Percentiles rank a stretch among this genome's conserved stretches.
These are phyloP conservation scores for Fraxinus sp. DNA, from an alignment of 305 asterid species.

Conservation along the genomic window DNA sequence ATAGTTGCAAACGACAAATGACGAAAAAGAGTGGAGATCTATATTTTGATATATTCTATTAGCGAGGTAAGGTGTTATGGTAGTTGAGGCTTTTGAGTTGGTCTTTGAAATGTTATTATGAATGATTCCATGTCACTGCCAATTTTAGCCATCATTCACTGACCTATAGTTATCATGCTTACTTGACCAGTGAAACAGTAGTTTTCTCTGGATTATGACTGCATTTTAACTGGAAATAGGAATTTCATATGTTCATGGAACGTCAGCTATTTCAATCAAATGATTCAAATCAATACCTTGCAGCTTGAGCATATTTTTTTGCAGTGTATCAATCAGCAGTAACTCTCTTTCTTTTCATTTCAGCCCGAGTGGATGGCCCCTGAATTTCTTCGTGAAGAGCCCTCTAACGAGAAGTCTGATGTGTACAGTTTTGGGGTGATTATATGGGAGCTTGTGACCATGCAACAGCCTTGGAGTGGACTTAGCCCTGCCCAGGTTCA, in stretches of 20 bases:
- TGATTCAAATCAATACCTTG: constrained; percentile 5
- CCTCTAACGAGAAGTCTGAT: constrained; percentile 87
- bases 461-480: constrained; percentile 94
- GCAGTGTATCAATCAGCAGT: constrained; percentile 29
- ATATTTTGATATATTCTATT: not conserved
- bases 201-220: not conserved
- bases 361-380: constrained; percentile 99
- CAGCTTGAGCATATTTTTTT: constrained; percentile 26
- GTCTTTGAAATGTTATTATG: not conserved
- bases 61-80: not conserved
- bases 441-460: constrained; percentile 82
- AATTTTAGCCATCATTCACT: not conserved
- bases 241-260: constrained; percentile 1
- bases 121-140: not conserved
- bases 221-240: not conserved
- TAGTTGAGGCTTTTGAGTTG: not conserved
- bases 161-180: not conserved
- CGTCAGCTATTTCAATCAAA: constrained; percentile 10
- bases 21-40: not conserved
- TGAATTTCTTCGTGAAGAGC: constrained; percentile 90
- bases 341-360: constrained; percentile 41
- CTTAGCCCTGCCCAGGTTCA: constrained; percentile 87
- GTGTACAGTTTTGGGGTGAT: constrained; percentile 85
- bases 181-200: not conserved
- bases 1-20: not conserved